These are phyloP conservation scores for Pouteria campechiana DNA, from an alignment of 179 eudicot genomes.

Conservation along the genomic window DNA sequence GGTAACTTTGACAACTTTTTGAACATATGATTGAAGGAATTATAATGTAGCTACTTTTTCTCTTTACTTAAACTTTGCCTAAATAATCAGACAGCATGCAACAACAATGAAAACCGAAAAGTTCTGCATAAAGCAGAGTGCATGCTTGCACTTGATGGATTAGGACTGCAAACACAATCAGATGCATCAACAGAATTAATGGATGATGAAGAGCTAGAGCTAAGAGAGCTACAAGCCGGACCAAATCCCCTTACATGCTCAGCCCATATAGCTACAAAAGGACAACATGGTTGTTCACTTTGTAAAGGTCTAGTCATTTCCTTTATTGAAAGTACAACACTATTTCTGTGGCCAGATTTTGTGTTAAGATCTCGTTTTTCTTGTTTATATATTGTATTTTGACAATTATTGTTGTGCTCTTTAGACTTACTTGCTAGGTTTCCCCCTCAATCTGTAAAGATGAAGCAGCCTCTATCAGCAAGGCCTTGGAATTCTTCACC, in stretches of 20 bases:
- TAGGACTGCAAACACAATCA: conserved; percentile 23
- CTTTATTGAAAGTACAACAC: neutral
- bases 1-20: conserved; percentile 23
- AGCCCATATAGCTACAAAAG: conserved; percentile 54
- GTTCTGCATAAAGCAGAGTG: conserved; percentile 44
- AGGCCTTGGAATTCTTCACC: conserved; percentile 78
- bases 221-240: conserved; percentile 65
- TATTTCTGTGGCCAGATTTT: no score
- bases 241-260: conserved; percentile 58
- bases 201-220: conserved; percentile 96
- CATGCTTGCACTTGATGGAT: conserved; percentile 49
- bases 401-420: conserved; percentile 1
- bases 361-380: no score
- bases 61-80: conserved; percentile 2
- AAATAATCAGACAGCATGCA: conserved; percentile 32
- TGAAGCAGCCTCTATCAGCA: conserved; percentile 46
- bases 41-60: no score
- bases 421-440: conserved; percentile 81
- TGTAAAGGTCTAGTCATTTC: conserved; percentile 61
- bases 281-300: conserved; percentile 63
- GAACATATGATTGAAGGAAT: neutral
- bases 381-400: no score
- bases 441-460: conserved; percentile 71
- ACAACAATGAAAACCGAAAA: conserved; percentile 27
- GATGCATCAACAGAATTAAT: conserved; percentile 28